A percentile compares a stretch with the other conserved stretches of the same genome.
Conservation (phyloP, 352 stramenopile species). For the Phytophthora crassamura region DNA sequence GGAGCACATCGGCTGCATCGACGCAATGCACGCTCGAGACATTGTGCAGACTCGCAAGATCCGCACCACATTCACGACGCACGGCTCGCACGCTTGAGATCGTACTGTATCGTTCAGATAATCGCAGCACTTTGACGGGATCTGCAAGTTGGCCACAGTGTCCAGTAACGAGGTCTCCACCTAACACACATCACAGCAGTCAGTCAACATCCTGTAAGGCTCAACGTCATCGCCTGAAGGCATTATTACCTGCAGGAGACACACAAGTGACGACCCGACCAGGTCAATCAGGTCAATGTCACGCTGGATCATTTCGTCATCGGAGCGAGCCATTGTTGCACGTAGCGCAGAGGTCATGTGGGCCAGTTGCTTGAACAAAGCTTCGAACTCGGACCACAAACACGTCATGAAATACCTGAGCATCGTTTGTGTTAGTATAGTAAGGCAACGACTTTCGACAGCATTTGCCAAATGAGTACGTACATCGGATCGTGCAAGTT, state of each 20-base stretch:
- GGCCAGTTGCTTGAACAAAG: slow-evolving; percentile 69
- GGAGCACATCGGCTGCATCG: slow-evolving; percentile 63
- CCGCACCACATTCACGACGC: slow-evolving; percentile 69
- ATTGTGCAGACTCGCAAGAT: slow-evolving; percentile 71
- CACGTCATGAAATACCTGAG: slow-evolving; percentile 79
- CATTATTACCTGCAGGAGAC: slow-evolving; percentile 66
- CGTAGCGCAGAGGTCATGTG: slow-evolving; percentile 71
- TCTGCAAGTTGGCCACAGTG: slow-evolving; percentile 58
- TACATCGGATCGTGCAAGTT: slow-evolving; percentile 92
- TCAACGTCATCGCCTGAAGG: background rate
- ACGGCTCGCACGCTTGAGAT: slow-evolving; percentile 64
- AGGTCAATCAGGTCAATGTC: slow-evolving; percentile 77
- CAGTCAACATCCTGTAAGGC: background rate
- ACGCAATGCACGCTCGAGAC: slow-evolving; percentile 58
- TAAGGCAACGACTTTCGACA: background rate
- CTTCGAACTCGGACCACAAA: slow-evolving; percentile 84
- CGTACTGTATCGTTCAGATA: slow-evolving; percentile 77
- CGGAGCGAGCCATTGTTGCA: slow-evolving; percentile 64
- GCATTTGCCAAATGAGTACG: slow-evolving; percentile 18
- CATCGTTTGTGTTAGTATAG: slow-evolving; percentile 1
- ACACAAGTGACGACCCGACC: slow-evolving; percentile 81
- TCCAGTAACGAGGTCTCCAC: slow-evolving; percentile 73
- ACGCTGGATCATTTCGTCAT: slow-evolving; percentile 70
- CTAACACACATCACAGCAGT: slow-evolving; percentile 29
- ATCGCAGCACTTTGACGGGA: slow-evolving; percentile 67